phyloP scores from a whole-genome alignment of 164 flowering plant genomes.

The Cinnamomum chago region DNA sequence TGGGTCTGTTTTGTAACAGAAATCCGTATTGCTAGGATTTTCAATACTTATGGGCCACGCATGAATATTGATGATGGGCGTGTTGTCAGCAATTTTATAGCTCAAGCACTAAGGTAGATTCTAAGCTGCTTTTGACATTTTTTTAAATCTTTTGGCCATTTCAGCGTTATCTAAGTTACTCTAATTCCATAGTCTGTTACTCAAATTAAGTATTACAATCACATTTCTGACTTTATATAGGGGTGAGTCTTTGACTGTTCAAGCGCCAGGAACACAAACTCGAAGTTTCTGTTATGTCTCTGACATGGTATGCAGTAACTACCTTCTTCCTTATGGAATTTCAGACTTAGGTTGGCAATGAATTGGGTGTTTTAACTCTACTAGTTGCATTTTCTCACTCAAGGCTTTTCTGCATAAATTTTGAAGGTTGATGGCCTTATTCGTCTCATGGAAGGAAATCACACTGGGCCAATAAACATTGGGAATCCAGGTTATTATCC shows the following conservation, averaged over 20 bases:
- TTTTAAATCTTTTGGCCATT: neutral
- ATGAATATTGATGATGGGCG: conserved; percentile 92
- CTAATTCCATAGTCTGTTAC: neutral
- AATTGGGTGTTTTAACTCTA: neutral
- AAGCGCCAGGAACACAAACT: conserved; percentile 72
- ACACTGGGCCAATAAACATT: conserved; percentile 77
- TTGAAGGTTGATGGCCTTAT: conserved; percentile 76
- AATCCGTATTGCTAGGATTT: conserved; percentile 74
- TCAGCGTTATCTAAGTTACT: neutral
- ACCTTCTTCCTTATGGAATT: neutral
- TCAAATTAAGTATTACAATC: neutral
- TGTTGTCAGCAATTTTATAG: conserved; percentile 85
- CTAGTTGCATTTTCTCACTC: neutral
- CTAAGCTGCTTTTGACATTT: neutral
- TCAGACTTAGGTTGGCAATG: neutral
- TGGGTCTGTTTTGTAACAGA: conserved; percentile 28
- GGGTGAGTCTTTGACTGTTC: conserved; percentile 66
- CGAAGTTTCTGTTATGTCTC: conserved; percentile 83
- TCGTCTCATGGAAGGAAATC: conserved; percentile 75
- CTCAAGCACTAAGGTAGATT: conserved; percentile 71
- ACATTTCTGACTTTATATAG: conserved; percentile 22
- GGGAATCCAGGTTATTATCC: conserved; percentile 64
- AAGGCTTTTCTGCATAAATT: neutral
- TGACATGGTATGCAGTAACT: conserved; percentile 54
- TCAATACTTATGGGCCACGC: conserved; percentile 82